These are phyloP conservation scores for Phaeotremella fagi DNA, from an alignment of 768 basidiomycete species.

Conservation along the genomic window DNA sequence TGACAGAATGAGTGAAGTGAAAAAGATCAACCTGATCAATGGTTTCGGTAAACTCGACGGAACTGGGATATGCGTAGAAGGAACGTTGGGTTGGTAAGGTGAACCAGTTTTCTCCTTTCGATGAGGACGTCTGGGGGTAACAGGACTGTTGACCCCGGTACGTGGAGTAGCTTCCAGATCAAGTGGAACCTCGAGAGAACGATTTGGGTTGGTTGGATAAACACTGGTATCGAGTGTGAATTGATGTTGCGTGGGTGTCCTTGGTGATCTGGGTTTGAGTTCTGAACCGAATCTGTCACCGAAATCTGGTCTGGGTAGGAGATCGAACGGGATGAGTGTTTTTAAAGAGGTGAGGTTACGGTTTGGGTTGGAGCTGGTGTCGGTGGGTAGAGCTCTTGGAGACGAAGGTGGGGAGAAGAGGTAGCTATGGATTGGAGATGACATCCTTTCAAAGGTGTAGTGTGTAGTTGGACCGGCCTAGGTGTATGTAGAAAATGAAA, in stretches of 20 bases:
- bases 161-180: slow-evolving; percentile 11
- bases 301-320: slow-evolving; percentile 11
- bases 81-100: slow-evolving; percentile 13
- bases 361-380: neutral
- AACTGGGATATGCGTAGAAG: slow-evolving; percentile 13
- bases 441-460: slow-evolving; percentile 15
- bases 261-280: slow-evolving; percentile 24
- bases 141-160: neutral
- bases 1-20: slow-evolving; percentile 19
- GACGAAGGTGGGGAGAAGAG: slow-evolving; percentile 41
- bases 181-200: neutral
- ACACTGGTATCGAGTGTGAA: slow-evolving; percentile 20
- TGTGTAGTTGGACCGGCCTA: neutral
- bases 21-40: slow-evolving; percentile 26
- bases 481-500: neutral
- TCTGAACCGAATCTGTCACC: neutral
- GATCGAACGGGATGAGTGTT: slow-evolving; percentile 18
- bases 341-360: slow-evolving; percentile 15
- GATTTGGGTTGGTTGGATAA: slow-evolving; percentile 8
- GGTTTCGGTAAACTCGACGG: slow-evolving; percentile 29
- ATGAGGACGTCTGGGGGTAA: slow-evolving; percentile 6
- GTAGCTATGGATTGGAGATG: slow-evolving; percentile 37
- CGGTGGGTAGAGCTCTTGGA: slow-evolving; percentile 23
- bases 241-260: slow-evolving; percentile 25
- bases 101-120: slow-evolving; percentile 10